phyloP scores from a whole-genome alignment of 129 eudicot species.

The Helianthus annuus region DNA sequence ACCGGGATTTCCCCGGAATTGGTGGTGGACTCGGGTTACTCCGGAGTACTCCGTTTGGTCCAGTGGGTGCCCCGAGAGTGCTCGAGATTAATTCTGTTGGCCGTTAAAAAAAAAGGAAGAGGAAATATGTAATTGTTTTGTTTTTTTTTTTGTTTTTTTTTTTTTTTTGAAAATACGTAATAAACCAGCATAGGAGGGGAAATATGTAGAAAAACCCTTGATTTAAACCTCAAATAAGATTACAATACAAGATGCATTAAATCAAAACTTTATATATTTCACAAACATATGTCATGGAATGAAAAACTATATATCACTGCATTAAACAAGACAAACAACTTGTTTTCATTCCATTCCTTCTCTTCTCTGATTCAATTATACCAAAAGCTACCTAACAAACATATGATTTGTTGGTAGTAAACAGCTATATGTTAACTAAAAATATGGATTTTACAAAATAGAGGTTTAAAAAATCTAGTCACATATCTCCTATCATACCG shows the following conservation, averaged over 20 bases:
- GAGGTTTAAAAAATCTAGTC: conserved; percentile 43
- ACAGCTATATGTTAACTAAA: conserved; percentile 50
- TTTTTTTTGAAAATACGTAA: too few relatives aligned
- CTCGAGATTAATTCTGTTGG: too few relatives aligned
- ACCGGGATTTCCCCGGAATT: too few relatives aligned
- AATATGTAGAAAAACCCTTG: background rate
- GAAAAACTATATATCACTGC: conserved; percentile 4
- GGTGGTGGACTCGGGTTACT: too few relatives aligned
- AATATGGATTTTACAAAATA: conserved; percentile 44
- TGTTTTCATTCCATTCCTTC: conserved; percentile 1
- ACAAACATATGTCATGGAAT: background rate
- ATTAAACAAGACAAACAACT: background rate
- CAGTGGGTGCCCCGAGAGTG: too few relatives aligned
- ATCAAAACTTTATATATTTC: background rate
- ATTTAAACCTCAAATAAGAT: background rate
- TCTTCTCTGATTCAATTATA: conserved; percentile 14
- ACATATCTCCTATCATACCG: conserved; percentile 62
- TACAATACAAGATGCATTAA: background rate
- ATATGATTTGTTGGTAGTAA: conserved; percentile 21
- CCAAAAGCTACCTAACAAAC: conserved; percentile 27
- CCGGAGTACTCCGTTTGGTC: too few relatives aligned
- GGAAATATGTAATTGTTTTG: too few relatives aligned
- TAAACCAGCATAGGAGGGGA: background rate
- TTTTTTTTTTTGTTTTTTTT: too few relatives aligned
- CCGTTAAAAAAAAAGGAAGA: background rate